Conservation (phyloP, 345 rosid genomes). For the Turnera subulata region DNA sequence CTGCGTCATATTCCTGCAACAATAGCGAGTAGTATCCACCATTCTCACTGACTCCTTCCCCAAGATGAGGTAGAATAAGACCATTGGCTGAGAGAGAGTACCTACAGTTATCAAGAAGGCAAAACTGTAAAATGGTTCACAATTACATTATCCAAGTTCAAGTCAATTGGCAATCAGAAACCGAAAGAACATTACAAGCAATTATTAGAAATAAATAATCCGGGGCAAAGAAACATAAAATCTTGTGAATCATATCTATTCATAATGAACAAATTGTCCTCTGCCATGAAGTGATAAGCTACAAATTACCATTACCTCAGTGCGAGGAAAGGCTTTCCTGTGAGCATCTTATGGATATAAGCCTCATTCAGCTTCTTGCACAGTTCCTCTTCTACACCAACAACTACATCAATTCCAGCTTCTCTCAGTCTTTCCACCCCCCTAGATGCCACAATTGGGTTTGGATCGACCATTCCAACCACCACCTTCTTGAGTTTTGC, state of each 20-base stretch:
- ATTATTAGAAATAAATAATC: too few relatives aligned
- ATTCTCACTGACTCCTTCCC: slow-evolving; percentile 43
- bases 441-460: slow-evolving; percentile 80
- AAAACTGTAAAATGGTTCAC: slow-evolving; percentile 3
- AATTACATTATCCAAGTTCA: too few relatives aligned
- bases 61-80: slow-evolving; percentile 44
- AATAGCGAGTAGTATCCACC: slow-evolving; percentile 75
- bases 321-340: slow-evolving; percentile 61
- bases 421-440: slow-evolving; percentile 55
- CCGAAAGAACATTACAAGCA: too few relatives aligned
- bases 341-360: slow-evolving; percentile 62
- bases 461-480: slow-evolving; percentile 81
- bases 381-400: slow-evolving; percentile 65
- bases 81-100: slow-evolving; percentile 73
- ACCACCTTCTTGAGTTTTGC: slow-evolving; percentile 82
- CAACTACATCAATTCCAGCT: slow-evolving; percentile 65
- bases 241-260: too few relatives aligned
- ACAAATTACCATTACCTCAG: slow-evolving; percentile 61
- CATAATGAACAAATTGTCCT: background rate
- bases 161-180: too few relatives aligned
- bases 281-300: background rate
- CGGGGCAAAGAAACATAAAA: too few relatives aligned
- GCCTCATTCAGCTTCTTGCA: slow-evolving; percentile 83
- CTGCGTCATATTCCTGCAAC: slow-evolving; percentile 68
- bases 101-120: slow-evolving; percentile 30